phyloP scores from a whole-genome alignment of 1,284 basidiomycete species.

The Moesziomyces aphidis region DNA sequence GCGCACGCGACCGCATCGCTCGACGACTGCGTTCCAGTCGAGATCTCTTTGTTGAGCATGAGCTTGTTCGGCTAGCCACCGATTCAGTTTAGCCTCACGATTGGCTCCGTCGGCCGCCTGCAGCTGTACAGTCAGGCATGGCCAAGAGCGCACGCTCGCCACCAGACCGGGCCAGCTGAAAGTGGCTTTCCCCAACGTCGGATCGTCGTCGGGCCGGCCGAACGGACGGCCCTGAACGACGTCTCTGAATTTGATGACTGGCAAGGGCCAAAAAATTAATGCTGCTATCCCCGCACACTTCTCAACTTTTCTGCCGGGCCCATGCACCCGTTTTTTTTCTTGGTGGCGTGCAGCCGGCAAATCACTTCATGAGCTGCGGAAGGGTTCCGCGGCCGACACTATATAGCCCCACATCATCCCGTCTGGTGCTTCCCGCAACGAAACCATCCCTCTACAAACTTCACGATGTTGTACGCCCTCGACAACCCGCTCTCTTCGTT shows the following conservation, averaged over 20 bases:
- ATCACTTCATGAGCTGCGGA: background rate
- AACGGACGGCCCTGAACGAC: background rate
- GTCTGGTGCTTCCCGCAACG: no score
- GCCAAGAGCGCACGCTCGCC: no score
- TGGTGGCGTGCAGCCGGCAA: background rate
- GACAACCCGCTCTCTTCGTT: slow-evolving; percentile 45
- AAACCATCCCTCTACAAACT: background rate
- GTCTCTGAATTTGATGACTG: background rate
- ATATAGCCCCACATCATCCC: background rate
- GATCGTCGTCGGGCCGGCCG: background rate
- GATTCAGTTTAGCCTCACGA: background rate
- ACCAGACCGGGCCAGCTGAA: background rate
- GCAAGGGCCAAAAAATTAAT: background rate
- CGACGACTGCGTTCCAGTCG: background rate
- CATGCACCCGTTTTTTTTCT: background rate
- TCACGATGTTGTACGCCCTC: slow-evolving; percentile 40
- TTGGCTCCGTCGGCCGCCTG: background rate
- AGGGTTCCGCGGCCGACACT: background rate
- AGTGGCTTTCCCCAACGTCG: background rate
- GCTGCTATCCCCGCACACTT: background rate
- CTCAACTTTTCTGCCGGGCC: background rate
- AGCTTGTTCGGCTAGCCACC: background rate
- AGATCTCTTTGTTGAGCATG: background rate
- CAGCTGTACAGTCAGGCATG: no score
- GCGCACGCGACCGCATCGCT: background rate